Percentiles rank a stretch among this genome's conserved stretches.
Conservation (phyloP, 352 stramenopile species). For the Lagenidium giganteum region DNA sequence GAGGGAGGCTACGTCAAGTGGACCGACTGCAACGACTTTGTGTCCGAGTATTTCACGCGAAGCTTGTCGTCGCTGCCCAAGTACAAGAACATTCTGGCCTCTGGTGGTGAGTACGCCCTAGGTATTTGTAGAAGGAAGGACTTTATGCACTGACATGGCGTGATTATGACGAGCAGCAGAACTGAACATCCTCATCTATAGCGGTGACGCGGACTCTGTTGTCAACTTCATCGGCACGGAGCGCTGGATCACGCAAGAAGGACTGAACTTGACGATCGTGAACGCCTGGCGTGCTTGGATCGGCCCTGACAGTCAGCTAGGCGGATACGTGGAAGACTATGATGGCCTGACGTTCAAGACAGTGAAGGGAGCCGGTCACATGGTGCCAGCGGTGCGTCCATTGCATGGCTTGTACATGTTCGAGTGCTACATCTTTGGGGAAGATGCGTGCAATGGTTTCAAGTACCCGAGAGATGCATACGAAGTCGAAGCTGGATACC, state of each 20-base stretch:
- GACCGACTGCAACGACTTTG: constrained; percentile 48
- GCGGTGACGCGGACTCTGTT: constrained; percentile 59
- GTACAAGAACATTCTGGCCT: constrained; percentile 48
- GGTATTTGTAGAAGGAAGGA: too few species aligned
- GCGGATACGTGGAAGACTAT: constrained; percentile 78
- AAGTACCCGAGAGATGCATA: constrained; percentile 41
- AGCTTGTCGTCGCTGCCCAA: constrained; percentile 54
- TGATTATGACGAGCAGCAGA: too few species aligned
- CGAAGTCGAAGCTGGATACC: constrained; percentile 45
- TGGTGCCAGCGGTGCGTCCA: constrained; percentile 69
- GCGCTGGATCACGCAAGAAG: constrained; percentile 56
- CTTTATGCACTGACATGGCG: not conserved
- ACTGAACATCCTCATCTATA: constrained; percentile 60
- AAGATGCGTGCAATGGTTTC: constrained; percentile 43
- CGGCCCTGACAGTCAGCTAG: constrained; percentile 67
- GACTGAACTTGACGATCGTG: constrained; percentile 33
- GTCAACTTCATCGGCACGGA: constrained; percentile 85
- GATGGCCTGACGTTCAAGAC: constrained; percentile 85
- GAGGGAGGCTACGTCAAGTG: constrained; percentile 37
- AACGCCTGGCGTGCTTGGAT: constrained; percentile 49
- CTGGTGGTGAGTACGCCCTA: too few species aligned
- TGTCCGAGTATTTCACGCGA: constrained; percentile 35
- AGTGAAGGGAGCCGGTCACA: constrained; percentile 88
- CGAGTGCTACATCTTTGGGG: constrained; percentile 65
- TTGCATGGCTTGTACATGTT: constrained; percentile 62